These are phyloP conservation scores for Amoeboaphelidium protococcarum DNA, from an alignment of 371 early-diverging fungal genomes.

Conservation along the genomic window DNA sequence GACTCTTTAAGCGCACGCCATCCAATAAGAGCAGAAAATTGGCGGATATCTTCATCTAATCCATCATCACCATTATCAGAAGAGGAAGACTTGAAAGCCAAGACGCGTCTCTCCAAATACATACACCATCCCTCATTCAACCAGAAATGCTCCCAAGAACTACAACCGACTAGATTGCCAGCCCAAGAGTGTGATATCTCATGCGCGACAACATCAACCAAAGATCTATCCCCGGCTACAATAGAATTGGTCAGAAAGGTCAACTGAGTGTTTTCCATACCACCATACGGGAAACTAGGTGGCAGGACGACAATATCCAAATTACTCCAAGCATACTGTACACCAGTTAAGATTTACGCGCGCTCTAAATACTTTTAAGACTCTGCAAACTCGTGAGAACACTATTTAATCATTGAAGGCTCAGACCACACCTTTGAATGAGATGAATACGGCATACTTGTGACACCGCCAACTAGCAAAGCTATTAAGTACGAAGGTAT, in stretches of 20 bases:
- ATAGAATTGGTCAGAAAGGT: constrained; percentile 32
- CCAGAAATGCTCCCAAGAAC: constrained; percentile 74
- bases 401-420: constrained; percentile 59
- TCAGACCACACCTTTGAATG: constrained; percentile 83
- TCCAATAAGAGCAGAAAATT: constrained; percentile 72
- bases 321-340: constrained; percentile 1
- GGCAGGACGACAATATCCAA: constrained; percentile 31
- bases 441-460: constrained; percentile 50
- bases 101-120: constrained; percentile 77
- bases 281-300: constrained; percentile 48
- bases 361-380: constrained; percentile 61
- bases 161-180: constrained; percentile 79
- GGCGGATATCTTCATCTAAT: constrained; percentile 52
- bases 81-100: constrained; percentile 36
- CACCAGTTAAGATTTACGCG: constrained; percentile 17
- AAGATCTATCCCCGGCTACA: constrained; percentile 67
- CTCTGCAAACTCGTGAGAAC: constrained; percentile 81
- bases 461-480: constrained; percentile 65
- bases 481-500: constrained; percentile 83
- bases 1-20: constrained; percentile 41
- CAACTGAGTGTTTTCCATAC: constrained; percentile 77
- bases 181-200: constrained; percentile 91
- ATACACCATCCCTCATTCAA: constrained; percentile 88
- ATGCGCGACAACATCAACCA: constrained; percentile 93
- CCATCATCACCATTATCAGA: too few species aligned